Conservation (phyloP, 2,329 filamentous ascomycete genomes). For the Colletotrichum plurivorum region DNA sequence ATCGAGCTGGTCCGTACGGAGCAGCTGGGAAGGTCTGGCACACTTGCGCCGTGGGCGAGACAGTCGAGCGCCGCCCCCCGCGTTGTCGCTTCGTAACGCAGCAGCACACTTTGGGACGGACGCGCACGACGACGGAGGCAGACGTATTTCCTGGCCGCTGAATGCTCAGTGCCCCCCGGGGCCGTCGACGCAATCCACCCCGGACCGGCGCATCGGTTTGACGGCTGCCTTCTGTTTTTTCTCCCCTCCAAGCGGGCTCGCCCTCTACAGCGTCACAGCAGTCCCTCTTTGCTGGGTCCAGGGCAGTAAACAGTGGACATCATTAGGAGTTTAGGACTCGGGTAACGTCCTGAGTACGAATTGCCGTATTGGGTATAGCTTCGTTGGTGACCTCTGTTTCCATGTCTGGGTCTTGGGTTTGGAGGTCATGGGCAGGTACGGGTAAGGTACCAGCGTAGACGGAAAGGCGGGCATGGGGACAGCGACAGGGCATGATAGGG, state of each 20-base stretch:
- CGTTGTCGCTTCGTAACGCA: too few species aligned
- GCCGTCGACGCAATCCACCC: constrained; percentile 28
- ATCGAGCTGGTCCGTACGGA: too few species aligned
- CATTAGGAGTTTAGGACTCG: constrained; percentile 13
- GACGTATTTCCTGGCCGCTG: constrained; percentile 32
- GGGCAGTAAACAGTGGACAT: constrained; percentile 1
- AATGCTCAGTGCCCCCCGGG: constrained; percentile 9
- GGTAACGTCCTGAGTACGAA: constrained; percentile 23
- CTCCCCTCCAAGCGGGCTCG: not conserved
- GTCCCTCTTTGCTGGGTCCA: not conserved
- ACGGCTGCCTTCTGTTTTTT: constrained; percentile 22
- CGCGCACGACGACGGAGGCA: constrained; percentile 26
- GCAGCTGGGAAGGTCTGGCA: too few species aligned
- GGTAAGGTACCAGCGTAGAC: not conserved
- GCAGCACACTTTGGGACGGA: too few species aligned
- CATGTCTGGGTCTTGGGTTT: too few species aligned
- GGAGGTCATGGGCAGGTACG: too few species aligned
- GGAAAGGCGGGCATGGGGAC: constrained; percentile 19
- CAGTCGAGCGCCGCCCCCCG: too few species aligned
- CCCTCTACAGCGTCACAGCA: not conserved
- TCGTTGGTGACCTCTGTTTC: not conserved
- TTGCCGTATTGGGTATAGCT: constrained; percentile 7
- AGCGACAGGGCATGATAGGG: not conserved
- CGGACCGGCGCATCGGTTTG: constrained; percentile 28
- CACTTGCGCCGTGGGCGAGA: too few species aligned